A percentile compares a stretch with the other conserved stretches of the same genome.
phyloP scores from a whole-genome alignment of 2,329 filamentous ascomycete species.

The Colletotrichum tropicale region DNA sequence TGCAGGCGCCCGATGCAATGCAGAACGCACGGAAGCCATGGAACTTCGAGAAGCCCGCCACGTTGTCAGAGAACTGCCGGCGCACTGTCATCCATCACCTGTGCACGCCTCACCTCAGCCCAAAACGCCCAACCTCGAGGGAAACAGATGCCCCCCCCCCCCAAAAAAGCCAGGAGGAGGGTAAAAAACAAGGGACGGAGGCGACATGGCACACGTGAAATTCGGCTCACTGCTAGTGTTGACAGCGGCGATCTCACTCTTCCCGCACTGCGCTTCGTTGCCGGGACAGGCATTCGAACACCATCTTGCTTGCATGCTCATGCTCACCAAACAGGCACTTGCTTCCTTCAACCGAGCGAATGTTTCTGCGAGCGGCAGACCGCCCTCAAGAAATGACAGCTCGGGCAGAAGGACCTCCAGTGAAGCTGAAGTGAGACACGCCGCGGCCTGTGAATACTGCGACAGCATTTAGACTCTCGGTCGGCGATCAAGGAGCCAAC shows the following conservation, averaged over 20 bases:
- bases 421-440: conserved; percentile 1
- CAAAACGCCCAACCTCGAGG: not conserved
- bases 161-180: not conserved
- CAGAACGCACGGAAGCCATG: not conserved
- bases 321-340: not conserved
- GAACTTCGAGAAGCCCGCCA: conserved; percentile 1
- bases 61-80: not conserved
- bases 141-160: not conserved
- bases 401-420: not conserved
- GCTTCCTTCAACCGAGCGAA: not conserved
- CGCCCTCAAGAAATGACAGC: not conserved
- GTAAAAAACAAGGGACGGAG: not conserved
- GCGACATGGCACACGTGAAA: not conserved
- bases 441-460: not conserved
- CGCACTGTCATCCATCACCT: not conserved
- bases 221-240: not conserved
- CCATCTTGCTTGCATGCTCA: not conserved
- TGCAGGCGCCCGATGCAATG: not conserved
- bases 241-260: not conserved
- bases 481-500: not conserved
- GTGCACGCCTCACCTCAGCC: not conserved
- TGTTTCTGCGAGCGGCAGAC: not conserved
- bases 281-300: not conserved
- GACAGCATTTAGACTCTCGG: not conserved
- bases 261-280: not conserved